Percentiles rank a stretch among this genome's conserved stretches.
Evolutionary conservation across 495 filamentous ascomycete species (phyloP).

Genomic region (Aspergillus nanangensis): DNA sequence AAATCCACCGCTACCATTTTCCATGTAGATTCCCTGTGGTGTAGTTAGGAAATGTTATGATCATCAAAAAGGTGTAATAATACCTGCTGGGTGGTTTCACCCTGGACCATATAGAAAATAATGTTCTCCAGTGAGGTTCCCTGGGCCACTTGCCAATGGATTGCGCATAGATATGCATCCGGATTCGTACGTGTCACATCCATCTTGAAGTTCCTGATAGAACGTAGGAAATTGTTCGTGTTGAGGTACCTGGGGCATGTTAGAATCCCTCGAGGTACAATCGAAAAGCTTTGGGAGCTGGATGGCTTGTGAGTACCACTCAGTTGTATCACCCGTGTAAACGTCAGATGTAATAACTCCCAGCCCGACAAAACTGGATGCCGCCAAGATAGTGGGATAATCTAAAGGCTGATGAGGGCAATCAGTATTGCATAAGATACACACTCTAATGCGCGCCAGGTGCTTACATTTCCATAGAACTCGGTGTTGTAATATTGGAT

Average conservation of each 20-base stretch:
- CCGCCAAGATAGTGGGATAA: constrained; percentile 38
- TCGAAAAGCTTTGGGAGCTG: no score
- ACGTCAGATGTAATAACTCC: constrained; percentile 47
- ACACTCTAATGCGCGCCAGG: no score
- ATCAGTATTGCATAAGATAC: no score
- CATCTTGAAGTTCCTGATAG: constrained; percentile 33
- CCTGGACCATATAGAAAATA: constrained; percentile 42
- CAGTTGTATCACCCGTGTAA: constrained; percentile 22
- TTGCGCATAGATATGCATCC: constrained; percentile 15
- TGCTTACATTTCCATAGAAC: constrained; percentile 50
- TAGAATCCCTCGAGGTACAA: no score
- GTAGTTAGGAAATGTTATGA: neutral
- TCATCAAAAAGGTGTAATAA: no score
- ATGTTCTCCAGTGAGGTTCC: constrained; percentile 45
- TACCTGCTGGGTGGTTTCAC: constrained; percentile 5
- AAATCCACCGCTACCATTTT: constrained; percentile 38
- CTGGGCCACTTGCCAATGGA: constrained; percentile 41
- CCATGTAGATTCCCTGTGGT: constrained; percentile 40
- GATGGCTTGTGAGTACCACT: no score
- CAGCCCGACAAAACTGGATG: constrained; percentile 38
- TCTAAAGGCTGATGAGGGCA: constrained; percentile 28
- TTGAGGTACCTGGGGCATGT: constrained; percentile 10
- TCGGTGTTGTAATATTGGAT: constrained; percentile 64
- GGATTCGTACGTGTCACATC: constrained; percentile 20
- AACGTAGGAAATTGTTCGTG: constrained; percentile 31